A percentile compares a stretch with the other conserved stretches of the same genome.
phyloP scores from a whole-genome alignment of 2,329 filamentous ascomycete species.

The Alternaria tenuissima region DNA sequence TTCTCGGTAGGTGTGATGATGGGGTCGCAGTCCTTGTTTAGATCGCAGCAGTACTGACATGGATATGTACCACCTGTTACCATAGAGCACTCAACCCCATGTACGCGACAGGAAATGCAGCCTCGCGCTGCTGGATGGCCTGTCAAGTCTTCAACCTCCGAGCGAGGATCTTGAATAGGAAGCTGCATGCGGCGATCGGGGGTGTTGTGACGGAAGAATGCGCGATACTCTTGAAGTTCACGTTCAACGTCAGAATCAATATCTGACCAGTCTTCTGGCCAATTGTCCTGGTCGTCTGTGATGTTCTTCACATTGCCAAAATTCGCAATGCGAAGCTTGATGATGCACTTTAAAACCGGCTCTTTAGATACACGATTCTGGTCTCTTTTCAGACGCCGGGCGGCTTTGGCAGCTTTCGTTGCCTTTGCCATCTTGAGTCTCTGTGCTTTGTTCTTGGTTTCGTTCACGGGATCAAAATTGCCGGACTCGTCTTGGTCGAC shows the following conservation, averaged over 20 bases:
- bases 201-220: conserved; percentile 19
- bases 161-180: conserved; percentile 34
- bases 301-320: conserved; percentile 33
- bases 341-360: conserved; percentile 27
- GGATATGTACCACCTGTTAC: conserved; percentile 39
- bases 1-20: conserved; percentile 44
- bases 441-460: conserved; percentile 13
- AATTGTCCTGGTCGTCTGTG: conserved; percentile 37
- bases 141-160: conserved; percentile 37
- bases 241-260: conserved; percentile 27
- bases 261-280: conserved; percentile 37
- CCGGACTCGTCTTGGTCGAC: conserved; percentile 50
- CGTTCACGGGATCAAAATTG: conserved; percentile 45
- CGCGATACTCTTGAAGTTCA: conserved; percentile 15
- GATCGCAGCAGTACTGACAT: conserved; percentile 29
- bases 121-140: conserved; percentile 46
- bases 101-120: conserved; percentile 45
- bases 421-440: conserved; percentile 20
- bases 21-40: conserved; percentile 41
- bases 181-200: conserved; percentile 20
- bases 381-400: conserved; percentile 17
- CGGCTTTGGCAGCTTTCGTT: conserved; percentile 18
- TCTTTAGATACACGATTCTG: conserved; percentile 10
- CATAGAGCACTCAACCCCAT: conserved; percentile 35
- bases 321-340: conserved; percentile 20